phyloP scores from a whole-genome alignment of 129 eudicot genomes.

The carrot (Daucus carota) region DH1_v3.0 NC_030383.2:44642001-44642500 shows the following conservation, averaged over 20 bases:
- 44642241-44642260: neutral
- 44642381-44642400: neutral
- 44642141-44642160: neutral
- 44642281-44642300: constrained; percentile 14
- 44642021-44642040: neutral
- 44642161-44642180: constrained; percentile 7
- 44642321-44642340: constrained; percentile 4
- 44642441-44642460: neutral
- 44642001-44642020: neutral
- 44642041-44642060: neutral
- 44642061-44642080: constrained; percentile 2
- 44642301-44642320: neutral
- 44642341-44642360: constrained; percentile 6
- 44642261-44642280: constrained; percentile 1
- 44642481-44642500: no score
- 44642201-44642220: constrained; percentile 8
- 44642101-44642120: neutral
- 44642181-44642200: constrained; percentile 10
- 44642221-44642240: constrained; percentile 15
- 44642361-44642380: neutral
- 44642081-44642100: neutral
- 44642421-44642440: neutral
- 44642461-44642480: neutral
- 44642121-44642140: neutral
- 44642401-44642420: neutral